Base-by-base conservation (phyloP, 129 eudicot species). In the Arctium minus region DNA sequence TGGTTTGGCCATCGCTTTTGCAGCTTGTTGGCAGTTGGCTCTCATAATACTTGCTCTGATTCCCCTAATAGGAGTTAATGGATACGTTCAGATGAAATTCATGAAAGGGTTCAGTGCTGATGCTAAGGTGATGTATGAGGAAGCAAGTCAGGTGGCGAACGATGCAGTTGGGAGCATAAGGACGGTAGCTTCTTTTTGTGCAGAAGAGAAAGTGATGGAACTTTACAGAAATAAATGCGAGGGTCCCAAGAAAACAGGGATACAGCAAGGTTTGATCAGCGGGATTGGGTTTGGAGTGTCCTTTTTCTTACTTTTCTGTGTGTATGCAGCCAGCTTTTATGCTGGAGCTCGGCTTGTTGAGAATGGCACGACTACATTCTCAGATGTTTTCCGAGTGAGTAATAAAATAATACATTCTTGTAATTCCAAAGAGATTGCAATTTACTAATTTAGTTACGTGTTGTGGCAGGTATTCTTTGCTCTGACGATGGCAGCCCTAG, bases 111-210 rank as follows among this genome's bases (percentile, higher is more conserved):
- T 94, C 89, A 91, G 97, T 88, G 92, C 94, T 36, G 97, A 94
- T 86, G 97, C 98, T 32, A 94, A 94, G 92, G 64, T 37, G 44
- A 94, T 90, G 98, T 94, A 92, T 6, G 98, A 92, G 80, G 96
- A 94, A 83, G 98, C 98, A 11, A 94, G 96, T 78, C 97, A 94
- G 85, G 92, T 94, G 42, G 98, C 97, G 0, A 94, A 82, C 72
- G 97, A 94, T 87, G 98, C 97, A 12, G 98, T 94, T 35, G 98
- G 97, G 37, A 92, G 97, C 73, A 94, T 92, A 85, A 83, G 97
- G 79, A 94, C 98, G 2, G 90, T 94, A 4, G 97, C 94, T 38
- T 94, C 98, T n/a, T 94, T 94, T 84, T 94, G 97, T 77, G 95
- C 97, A 7, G 95, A 94, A 85, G 98, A 92, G 69, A 92, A 92